These are phyloP conservation scores for Agroathelia rolfsii DNA, from an alignment of 1,284 basidiomycete genomes.

Conservation along the genomic window DNA sequence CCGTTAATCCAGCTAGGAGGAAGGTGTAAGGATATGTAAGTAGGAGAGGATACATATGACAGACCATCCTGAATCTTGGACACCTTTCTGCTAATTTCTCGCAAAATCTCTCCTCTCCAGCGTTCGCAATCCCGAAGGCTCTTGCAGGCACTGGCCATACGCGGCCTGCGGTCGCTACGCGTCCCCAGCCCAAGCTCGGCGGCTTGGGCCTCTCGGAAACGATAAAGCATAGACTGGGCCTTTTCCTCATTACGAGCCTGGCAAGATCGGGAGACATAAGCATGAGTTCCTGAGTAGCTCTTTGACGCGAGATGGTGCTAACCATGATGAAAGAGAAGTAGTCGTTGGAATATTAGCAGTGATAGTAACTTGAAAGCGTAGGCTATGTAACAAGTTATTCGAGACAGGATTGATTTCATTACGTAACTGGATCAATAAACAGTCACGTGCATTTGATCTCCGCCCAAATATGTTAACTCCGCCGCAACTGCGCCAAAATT, in stretches of 20 bases:
- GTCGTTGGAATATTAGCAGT: too few relatives aligned
- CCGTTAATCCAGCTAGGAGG: slow-evolving; percentile 73
- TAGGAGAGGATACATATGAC: slow-evolving; percentile 20
- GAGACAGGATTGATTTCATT: too few relatives aligned
- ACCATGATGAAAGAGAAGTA: too few relatives aligned
- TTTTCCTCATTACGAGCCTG: slow-evolving; percentile 97
- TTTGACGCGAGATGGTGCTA: too few relatives aligned
- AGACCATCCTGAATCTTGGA: slow-evolving; percentile 94
- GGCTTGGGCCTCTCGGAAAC: slow-evolving; percentile 95
- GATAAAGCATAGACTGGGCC: slow-evolving; percentile 97
- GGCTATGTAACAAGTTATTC: too few relatives aligned
- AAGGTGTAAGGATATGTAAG: slow-evolving; percentile 5
- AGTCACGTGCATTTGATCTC: too few relatives aligned
- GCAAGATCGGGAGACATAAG: not conserved
- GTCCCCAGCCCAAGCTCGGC: slow-evolving; percentile 88
- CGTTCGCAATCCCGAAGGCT: slow-evolving; percentile 89
- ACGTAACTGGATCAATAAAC: too few relatives aligned
- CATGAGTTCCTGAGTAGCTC: too few relatives aligned
- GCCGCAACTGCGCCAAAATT: too few relatives aligned
- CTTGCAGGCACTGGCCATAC: slow-evolving; percentile 86
- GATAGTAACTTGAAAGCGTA: too few relatives aligned
- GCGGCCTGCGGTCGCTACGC: slow-evolving; percentile 72
- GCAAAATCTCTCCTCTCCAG: slow-evolving; percentile 90
- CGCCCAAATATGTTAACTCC: too few relatives aligned
- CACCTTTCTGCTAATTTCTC: slow-evolving; percentile 93